Percentiles rank a stretch among this genome's conserved stretches.
These are phyloP conservation scores for Auricularia heimuer DNA, from an alignment of 768 basidiomycete genomes.

Conservation along the genomic window DNA sequence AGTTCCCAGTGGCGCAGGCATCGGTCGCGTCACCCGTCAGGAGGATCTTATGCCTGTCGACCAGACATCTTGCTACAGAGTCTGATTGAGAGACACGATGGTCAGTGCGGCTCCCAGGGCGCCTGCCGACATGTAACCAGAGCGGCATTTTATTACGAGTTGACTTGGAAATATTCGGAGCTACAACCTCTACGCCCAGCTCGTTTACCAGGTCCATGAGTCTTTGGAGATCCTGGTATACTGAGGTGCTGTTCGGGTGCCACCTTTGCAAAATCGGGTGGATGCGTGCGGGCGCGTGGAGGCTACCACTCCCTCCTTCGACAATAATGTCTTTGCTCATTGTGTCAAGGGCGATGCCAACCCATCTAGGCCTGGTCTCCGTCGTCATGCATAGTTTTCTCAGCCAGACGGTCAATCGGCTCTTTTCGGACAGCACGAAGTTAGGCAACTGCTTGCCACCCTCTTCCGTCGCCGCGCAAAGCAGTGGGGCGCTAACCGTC, in stretches of 20 bases:
- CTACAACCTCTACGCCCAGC: background rate
- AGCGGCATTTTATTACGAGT: background rate
- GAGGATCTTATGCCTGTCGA: background rate
- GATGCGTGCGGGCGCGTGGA: background rate
- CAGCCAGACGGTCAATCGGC: background rate
- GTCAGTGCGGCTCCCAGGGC: background rate
- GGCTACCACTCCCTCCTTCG: background rate
- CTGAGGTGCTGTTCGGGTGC: background rate
- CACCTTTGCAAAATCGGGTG: background rate
- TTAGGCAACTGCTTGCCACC: background rate
- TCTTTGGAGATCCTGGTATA: background rate
- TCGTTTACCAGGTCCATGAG: background rate
- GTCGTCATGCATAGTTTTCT: background rate
- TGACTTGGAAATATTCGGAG: background rate
- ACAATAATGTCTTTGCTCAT: background rate
- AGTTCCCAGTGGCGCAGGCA: constrained; percentile 13
- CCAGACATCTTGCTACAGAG: background rate
- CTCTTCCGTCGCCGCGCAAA: background rate
- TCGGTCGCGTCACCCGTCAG: background rate
- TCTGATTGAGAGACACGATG: background rate
- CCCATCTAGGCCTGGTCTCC: background rate
- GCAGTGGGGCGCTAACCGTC: background rate
- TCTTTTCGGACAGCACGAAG: background rate
- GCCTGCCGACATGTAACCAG: background rate
- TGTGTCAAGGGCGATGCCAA: background rate